Percentiles rank a stretch among this genome's conserved stretches.
Evolutionary conservation across 441 rosid genomes (phyloP).

Genomic region (Mallotus japonicus): DNA sequence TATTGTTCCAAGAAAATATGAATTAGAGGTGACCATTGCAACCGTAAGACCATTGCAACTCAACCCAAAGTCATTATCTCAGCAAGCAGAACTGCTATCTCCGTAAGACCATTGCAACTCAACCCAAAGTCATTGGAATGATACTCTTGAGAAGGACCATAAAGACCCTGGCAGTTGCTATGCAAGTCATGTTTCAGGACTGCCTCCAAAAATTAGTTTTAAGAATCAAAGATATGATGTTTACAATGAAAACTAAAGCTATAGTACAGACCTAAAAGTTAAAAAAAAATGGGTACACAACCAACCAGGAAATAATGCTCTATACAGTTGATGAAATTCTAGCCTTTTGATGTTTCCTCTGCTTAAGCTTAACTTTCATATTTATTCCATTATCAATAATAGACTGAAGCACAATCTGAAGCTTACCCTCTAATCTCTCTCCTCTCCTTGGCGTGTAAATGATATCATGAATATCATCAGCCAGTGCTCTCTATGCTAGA

Average conservation of each 20-base stretch:
- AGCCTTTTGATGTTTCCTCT: constrained; percentile 43
- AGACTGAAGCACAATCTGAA: constrained; percentile 66
- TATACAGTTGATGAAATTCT: constrained; percentile 2
- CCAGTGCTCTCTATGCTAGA: constrained; percentile 72
- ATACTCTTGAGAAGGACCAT: background rate
- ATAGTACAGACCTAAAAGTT: background rate
- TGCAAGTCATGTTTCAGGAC: no score
- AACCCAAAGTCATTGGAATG: background rate
- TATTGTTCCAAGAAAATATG: background rate
- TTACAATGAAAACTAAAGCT: background rate
- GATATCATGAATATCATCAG: constrained; percentile 69
- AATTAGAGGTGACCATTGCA: background rate
- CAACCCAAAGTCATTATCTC: background rate
- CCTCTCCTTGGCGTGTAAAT: constrained; percentile 82
- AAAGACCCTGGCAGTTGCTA: background rate
- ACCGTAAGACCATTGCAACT: background rate
- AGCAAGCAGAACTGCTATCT: background rate
- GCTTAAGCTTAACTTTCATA: constrained; percentile 84
- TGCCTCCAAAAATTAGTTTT: background rate
- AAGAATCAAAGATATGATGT: background rate
- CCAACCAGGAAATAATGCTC: background rate
- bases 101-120: background rate
- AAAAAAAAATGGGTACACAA: background rate
- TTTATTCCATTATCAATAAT: constrained; percentile 66
- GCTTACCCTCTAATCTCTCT: constrained; percentile 76